A percentile compares a stretch with the other conserved stretches of the same genome.
These are phyloP conservation scores for Nicotiana benthamiana DNA, from an alignment of 257 asterid genomes.

Conservation along the genomic window DNA sequence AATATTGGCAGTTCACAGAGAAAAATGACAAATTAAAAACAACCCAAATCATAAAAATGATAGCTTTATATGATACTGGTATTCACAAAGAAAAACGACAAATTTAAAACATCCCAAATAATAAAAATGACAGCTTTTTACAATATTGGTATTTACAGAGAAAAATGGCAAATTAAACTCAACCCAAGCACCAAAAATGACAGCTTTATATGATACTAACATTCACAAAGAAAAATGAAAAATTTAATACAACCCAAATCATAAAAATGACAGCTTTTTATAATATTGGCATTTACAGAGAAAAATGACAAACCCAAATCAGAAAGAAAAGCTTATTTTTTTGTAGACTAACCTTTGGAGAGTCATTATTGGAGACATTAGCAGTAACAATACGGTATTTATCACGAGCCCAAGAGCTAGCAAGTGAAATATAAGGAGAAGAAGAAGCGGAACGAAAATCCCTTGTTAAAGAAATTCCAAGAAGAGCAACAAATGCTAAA, in stretches of 20 bases:
- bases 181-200: background rate
- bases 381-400: conserved; percentile 22
- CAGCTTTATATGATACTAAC: background rate
- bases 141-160: background rate
- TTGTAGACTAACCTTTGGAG: conserved; percentile 21
- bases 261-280: background rate
- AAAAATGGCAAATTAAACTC: background rate
- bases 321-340: no score
- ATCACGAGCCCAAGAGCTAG: conserved; percentile 29
- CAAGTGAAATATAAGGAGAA: conserved; percentile 23
- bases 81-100: no score
- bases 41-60: background rate
- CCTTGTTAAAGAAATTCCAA: conserved; percentile 33
- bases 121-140: background rate
- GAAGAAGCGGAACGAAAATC: conserved; percentile 44
- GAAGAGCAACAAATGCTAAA: conserved; percentile 29
- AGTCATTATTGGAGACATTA: background rate
- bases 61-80: background rate
- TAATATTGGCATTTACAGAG: background rate
- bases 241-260: background rate
- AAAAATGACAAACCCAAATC: background rate
- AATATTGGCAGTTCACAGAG: background rate
- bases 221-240: no score
- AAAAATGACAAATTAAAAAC: background rate
- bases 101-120: background rate